Percentiles rank a stretch among this genome's conserved stretches.
These are phyloP conservation scores for Scenedesmus sp. DNA, from an alignment of 163 green algal species.

Conservation along the genomic window DNA sequence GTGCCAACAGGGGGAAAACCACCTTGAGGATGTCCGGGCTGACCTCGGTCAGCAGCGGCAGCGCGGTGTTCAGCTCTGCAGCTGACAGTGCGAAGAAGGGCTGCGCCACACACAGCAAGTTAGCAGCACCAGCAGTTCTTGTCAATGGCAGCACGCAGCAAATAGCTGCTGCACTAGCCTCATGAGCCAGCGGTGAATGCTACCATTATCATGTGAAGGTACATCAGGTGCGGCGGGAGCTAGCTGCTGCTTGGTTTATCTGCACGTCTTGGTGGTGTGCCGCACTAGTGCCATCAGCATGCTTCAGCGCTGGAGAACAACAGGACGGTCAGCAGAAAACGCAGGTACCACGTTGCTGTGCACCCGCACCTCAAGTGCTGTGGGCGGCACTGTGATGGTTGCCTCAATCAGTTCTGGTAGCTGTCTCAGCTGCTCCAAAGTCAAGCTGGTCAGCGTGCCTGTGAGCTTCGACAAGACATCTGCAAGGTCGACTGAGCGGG, in stretches of 20 bases:
- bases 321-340: no score
- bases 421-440: constrained; percentile 1
- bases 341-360: neutral
- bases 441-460: neutral
- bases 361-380: constrained; percentile 10
- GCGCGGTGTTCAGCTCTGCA: neutral
- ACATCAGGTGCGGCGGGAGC: no score
- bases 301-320: no score
- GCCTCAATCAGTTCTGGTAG: constrained; percentile 18
- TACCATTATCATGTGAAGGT: no score
- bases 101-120: constrained; percentile 12
- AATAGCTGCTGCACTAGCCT: no score
- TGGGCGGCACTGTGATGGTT: neutral
- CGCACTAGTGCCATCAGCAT: no score
- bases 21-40: neutral
- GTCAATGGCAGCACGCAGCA: neutral
- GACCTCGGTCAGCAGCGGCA: constrained; percentile 40
- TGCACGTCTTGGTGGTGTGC: no score
- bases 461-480: constrained; percentile 15
- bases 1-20: constrained; percentile 36
- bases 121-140: neutral
- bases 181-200: no score
- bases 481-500: constrained; percentile 8
- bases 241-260: no score
- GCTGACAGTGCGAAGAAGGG: constrained; percentile 17